Conservation (phyloP, 345 rosid species). For the Combretum micranthum region DNA sequence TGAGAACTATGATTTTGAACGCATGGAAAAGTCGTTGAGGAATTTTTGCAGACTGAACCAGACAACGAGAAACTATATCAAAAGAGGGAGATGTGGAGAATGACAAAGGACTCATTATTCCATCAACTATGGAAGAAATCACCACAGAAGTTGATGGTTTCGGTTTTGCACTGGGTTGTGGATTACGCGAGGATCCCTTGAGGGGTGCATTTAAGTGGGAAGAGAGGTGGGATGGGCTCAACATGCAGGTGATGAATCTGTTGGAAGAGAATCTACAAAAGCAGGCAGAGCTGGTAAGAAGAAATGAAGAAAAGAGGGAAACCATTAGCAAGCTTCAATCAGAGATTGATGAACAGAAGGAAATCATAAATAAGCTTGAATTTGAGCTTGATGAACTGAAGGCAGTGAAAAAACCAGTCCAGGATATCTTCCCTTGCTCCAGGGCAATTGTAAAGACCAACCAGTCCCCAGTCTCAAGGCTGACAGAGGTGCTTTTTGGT, state of each 20-base stretch:
- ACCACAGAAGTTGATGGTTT: constrained; percentile 1
- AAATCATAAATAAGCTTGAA: constrained; percentile 23
- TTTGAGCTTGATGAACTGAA: constrained; percentile 24
- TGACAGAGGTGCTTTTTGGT: constrained; percentile 15
- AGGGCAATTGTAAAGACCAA: constrained; percentile 14
- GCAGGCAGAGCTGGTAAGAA: constrained; percentile 37
- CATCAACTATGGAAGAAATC: constrained; percentile 5
- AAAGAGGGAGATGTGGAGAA: constrained; percentile 4
- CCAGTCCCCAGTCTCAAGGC: constrained; percentile 17
- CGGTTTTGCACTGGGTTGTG: not conserved
- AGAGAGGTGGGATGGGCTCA: constrained; percentile 20
- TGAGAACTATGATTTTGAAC: constrained; percentile 5
- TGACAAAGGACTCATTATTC: constrained; percentile 5
- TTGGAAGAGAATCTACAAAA: constrained; percentile 37
- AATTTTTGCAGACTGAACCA: constrained; percentile 10
- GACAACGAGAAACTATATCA: not conserved
- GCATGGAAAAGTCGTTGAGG: constrained; percentile 15
- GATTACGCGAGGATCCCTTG: not conserved
- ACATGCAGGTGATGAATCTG: constrained; percentile 26
- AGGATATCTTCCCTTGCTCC: constrained; percentile 13
- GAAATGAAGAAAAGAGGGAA: constrained; percentile 41
- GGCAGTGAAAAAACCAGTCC: constrained; percentile 30
- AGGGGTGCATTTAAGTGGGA: constrained; percentile 7
- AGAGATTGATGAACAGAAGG: constrained; percentile 29
- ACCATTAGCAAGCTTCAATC: constrained; percentile 23